Percentiles rank a stretch among this genome's conserved stretches.
Conservation (phyloP, 2,329 filamentous ascomycete genomes). For the Diaporthe citriasiana region DNA sequence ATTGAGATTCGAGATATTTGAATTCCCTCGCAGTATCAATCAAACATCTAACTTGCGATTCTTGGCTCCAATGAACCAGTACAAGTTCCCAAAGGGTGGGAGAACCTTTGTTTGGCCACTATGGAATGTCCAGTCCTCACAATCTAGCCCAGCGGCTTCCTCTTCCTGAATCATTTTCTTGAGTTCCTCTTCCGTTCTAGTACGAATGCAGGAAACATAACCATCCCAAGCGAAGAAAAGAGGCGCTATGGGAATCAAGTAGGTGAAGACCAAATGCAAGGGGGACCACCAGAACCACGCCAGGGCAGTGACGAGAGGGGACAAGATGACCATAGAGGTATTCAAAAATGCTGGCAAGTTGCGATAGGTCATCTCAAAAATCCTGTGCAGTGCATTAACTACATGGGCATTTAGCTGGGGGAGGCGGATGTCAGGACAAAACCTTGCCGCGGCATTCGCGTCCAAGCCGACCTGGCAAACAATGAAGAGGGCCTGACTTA, state of each 20-base stretch:
- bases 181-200: slow-evolving; percentile 1
- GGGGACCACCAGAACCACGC: slow-evolving; percentile 15
- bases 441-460: no score
- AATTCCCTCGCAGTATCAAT: no score
- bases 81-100: slow-evolving; percentile 7
- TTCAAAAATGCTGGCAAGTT: slow-evolving; percentile 1
- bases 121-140: slow-evolving; percentile 10
- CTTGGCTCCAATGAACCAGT: slow-evolving; percentile 15
- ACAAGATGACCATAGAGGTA: not conserved
- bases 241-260: not conserved
- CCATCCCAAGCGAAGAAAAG: slow-evolving; percentile 15
- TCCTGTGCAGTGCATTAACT: not conserved
- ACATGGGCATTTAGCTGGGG: no score
- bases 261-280: slow-evolving; percentile 1
- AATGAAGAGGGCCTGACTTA: not conserved
- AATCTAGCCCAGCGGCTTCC: not conserved
- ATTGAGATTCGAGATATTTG: no score
- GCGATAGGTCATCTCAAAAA: slow-evolving; percentile 23
- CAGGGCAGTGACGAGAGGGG: not conserved
- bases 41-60: not conserved
- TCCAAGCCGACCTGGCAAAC: rapidly evolving
- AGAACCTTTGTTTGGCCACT: slow-evolving; percentile 13
- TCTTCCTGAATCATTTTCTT: not conserved
- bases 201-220: slow-evolving; percentile 12
- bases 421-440: not conserved